These are phyloP conservation scores for Neohortaea acidophila DNA, from an alignment of 495 filamentous ascomycete species.

Conservation along the genomic window DNA sequence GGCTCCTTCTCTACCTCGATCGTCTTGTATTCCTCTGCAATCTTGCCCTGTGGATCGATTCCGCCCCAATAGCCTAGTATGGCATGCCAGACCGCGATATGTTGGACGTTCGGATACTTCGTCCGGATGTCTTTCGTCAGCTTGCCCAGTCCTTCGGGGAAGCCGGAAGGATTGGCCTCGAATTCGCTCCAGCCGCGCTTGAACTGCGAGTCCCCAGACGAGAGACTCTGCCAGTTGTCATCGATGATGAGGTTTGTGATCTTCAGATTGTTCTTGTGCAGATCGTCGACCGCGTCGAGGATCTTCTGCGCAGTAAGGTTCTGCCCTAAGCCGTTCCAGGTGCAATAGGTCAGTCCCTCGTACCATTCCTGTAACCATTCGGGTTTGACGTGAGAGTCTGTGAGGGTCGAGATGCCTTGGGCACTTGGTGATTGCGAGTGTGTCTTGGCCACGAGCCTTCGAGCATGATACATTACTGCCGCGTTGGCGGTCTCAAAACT, in stretches of 20 bases:
- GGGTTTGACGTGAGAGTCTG: slow-evolving; percentile 36
- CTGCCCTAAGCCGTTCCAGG: slow-evolving; percentile 87
- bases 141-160: slow-evolving; percentile 62
- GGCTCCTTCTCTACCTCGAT: slow-evolving; percentile 42
- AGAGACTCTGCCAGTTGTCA: slow-evolving; percentile 85
- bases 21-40: slow-evolving; percentile 67
- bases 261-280: slow-evolving; percentile 57
- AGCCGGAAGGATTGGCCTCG: slow-evolving; percentile 66
- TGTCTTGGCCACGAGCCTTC: slow-evolving; percentile 42
- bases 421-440: slow-evolving; percentile 21
- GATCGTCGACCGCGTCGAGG: slow-evolving; percentile 50
- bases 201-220: slow-evolving; percentile 31
- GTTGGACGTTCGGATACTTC: slow-evolving; percentile 55
- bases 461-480: slow-evolving; percentile 73
- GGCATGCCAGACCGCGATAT: slow-evolving; percentile 92
- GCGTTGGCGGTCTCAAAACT: slow-evolving; percentile 64
- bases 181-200: slow-evolving; percentile 49
- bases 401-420: slow-evolving; percentile 24
- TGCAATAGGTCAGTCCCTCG: slow-evolving; percentile 71
- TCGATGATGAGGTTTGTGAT: slow-evolving; percentile 80
- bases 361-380: slow-evolving; percentile 80
- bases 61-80: slow-evolving; percentile 86
- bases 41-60: slow-evolving; percentile 51
- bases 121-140: slow-evolving; percentile 52
- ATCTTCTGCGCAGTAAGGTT: slow-evolving; percentile 67